Evolutionary conservation across 306 rosid genomes (phyloP), one percentile per base, ranked within the genome.

Genomic region (Corylus heterophylla): DNA sequence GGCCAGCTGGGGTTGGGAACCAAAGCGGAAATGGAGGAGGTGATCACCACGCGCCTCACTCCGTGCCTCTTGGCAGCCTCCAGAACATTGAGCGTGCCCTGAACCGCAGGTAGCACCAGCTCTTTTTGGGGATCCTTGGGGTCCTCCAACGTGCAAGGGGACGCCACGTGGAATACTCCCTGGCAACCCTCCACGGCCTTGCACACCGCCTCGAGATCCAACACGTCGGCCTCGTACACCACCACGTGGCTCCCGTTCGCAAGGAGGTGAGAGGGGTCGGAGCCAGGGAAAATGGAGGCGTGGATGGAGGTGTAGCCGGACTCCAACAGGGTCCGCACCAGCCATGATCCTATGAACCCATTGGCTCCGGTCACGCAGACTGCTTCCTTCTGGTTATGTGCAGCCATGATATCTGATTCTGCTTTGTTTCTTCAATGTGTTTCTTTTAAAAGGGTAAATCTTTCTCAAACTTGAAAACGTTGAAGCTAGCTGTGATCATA

Each of bases 81-180:
- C 1, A 94, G 85, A 3, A 94, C 93, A 71, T 94, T 94, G 12
- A 88, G 74, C 0, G 97, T 94, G 71, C 98, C 98, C 51, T 85
- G 83, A 2, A 94, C 89, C 0, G 98, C 98, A 8, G 98, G 98
- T 8, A 59, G 47, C 2, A 94, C 22, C 7, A 94, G 88, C 5
- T 89, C 94, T 1, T 64, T 85, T 7, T 86, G 82, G 0, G 97
- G 94, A 73, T 92, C 94, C 0, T 39, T 37, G 27, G 98, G 97
- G 68, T 85, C 97, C 11, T 90, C 93, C 73, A 94, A 93, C 0
- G 92, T 84, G 79, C 98, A 92, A 3, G 97, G 97, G 3, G 97
- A 90, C 0, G 98, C 98, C n/a, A 94, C 90, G 80, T 94, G 98
- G 82, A 94, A 94, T 9, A 90, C 89, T 9, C 98, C 97, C 51